Base-by-base conservation (phyloP, 148 eudicot species). In the Heliamphora exappendiculata region DNA sequence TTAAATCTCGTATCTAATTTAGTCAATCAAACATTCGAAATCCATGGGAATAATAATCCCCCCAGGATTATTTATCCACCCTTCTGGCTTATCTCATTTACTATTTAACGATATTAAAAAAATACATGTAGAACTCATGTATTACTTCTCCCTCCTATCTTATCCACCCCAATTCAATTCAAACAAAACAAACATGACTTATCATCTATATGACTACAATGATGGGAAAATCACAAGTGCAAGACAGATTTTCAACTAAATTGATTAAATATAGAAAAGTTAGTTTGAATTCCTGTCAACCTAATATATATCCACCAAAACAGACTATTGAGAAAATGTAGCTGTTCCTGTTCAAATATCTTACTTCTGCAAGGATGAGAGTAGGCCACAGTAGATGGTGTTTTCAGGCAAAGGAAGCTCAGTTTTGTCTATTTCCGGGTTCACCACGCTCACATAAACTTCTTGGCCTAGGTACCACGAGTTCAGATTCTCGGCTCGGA, bases 391-490 rank as follows among this genome's bases (percentile, higher is more conserved):
- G 76, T 84, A 94, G 74, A 94, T 94, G 45, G 89, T 65, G 76
- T 94, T 94, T 17, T 76, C 88, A 8, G 98, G 98, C 81, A 94
- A 81, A 51, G 88, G 84, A 77, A 65, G 67, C 76, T 88, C 98
- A n/a, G 76, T 54, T 74, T 76, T 81, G 75, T 89, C 97, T 4
- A 72, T 78, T 82, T 94, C 93, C 6, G 87, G 91, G 82, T 94
- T 89, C 58, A 89, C 83, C 73, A 89, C 97, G 67, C 85, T 92
- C 78, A 92, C 28, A 47, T 92, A 94, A 79, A 83, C 88, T 85
- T 94, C 98, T 83, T 94, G 97, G 26, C 98, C 98, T 59, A 94
- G 80, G 72, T 92, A 91, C 98, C 98, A 92, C 9, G 96, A 86
- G 78, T 94, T 81, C 51, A 94, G 86, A 68, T 94, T 94, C 83